Evolutionary conservation across 2,329 filamentous ascomycete genomes (phyloP), one percentile per base, ranked within the genome.

Genomic region (Cercospora citrullina): DNA sequence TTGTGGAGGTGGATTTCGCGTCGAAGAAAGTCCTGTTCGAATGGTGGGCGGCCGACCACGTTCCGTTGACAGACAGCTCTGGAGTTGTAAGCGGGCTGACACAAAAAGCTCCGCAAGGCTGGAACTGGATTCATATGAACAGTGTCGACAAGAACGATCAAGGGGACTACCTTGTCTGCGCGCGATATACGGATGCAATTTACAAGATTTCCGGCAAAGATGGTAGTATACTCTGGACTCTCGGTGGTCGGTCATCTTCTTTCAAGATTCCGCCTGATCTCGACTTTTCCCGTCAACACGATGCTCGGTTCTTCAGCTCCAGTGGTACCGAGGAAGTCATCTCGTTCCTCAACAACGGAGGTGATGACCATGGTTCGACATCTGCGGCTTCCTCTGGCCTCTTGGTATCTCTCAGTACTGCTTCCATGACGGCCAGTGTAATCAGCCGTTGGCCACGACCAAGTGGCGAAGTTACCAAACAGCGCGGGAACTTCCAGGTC

Each of bases 131-230:
- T 33, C 81, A 82, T 57, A 73, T 79, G 59, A 82, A 81, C 65
- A 75, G 79, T 1, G 73, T 81, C 26, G 79, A 81, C 63, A 80
- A 78, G 64, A 79, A 79, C 59, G 68, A 64, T 3, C 69, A 75
- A 12, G 80, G 80, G 4, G 78, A 82, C 64, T 81, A 78, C 51
- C 55, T 81, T 23, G 70, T 81, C 12, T 81, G 80, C 0, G 75
- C 77, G 33, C 77, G 80, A 4, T 78, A 79, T 65, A 79, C 78
- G 5, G 77, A 80, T 67, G 74, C 75, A 6, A 74, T 82, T 18
- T 81, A 81, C 65, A 69, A 79, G 39, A 74, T 82, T 21, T 79
- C 76, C 7, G 77, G 77, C 3, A 57, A 69, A 6, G 74, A 79
- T 60, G 77, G 79, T 2, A 66, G 67, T 6, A 77, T 81, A 26